Percentiles rank a stretch among this genome's conserved stretches.
phyloP scores from a whole-genome alignment of 2,329 filamentous ascomycete genomes.

The Talaromyces sp. region DNA sequence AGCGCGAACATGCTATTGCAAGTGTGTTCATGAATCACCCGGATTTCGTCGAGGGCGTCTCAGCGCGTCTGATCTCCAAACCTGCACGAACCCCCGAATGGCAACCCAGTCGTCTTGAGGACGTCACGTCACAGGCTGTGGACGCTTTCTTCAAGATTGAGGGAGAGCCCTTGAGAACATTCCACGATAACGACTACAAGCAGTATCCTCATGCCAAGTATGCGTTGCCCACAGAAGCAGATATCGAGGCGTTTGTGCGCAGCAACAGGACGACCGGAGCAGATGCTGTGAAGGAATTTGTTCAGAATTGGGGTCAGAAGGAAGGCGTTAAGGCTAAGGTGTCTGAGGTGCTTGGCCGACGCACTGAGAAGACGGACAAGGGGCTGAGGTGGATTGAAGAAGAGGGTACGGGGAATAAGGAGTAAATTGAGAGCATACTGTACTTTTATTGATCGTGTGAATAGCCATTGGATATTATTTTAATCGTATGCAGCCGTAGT shows the following conservation, averaged over 20 bases:
- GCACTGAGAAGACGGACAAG: slow-evolving; percentile 50
- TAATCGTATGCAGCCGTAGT: background rate
- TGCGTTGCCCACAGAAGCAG: slow-evolving; percentile 68
- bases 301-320: slow-evolving; percentile 59
- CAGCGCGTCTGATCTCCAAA: slow-evolving; percentile 71
- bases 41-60: slow-evolving; percentile 92
- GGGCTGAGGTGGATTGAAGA: slow-evolving; percentile 33
- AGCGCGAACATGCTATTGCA: slow-evolving; percentile 80
- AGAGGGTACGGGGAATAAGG: background rate
- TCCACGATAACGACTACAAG: slow-evolving; percentile 60
- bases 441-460: background rate
- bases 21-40: slow-evolving; percentile 82
- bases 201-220: slow-evolving; percentile 70
- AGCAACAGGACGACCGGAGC: slow-evolving; percentile 47
- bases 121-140: slow-evolving; percentile 58
- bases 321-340: slow-evolving; percentile 69
- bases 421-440: background rate
- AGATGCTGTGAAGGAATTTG: slow-evolving; percentile 62
- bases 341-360: slow-evolving; percentile 63
- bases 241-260: slow-evolving; percentile 47
- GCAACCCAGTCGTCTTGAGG: slow-evolving; percentile 70
- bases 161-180: slow-evolving; percentile 54
- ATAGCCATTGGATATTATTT: background rate
- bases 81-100: slow-evolving; percentile 65
- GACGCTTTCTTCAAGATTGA: slow-evolving; percentile 63